Evolutionary conservation across 2,329 filamentous ascomycete genomes (phyloP).

Genomic region (Cladosporium sp.): DNA sequence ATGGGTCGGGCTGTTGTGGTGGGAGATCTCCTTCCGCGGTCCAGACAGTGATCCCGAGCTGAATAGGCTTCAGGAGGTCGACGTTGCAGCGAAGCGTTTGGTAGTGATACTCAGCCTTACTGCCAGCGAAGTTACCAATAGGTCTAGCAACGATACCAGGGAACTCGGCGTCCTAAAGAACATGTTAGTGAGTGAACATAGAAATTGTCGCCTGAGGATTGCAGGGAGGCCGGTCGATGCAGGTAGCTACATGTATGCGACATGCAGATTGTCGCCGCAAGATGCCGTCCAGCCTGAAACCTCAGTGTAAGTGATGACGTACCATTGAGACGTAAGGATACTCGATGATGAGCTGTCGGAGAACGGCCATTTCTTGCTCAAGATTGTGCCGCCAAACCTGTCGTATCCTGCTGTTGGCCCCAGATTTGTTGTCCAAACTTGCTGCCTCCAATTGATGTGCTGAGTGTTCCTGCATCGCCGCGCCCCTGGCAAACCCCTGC

Average conservation of each 20-base stretch:
- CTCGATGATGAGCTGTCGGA: slow-evolving; percentile 79
- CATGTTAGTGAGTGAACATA: not conserved
- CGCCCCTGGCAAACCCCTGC: slow-evolving; percentile 80
- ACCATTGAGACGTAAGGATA: slow-evolving; percentile 99
- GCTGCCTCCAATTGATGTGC: slow-evolving; percentile 38
- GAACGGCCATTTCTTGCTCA: slow-evolving; percentile 79
- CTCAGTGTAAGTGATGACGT: slow-evolving; percentile 35
- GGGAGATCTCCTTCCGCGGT: slow-evolving; percentile 85
- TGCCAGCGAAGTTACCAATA: slow-evolving; percentile 81
- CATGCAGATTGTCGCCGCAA: too few relatives aligned
- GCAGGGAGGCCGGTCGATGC: too few relatives aligned
- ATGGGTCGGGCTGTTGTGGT: slow-evolving; percentile 58
- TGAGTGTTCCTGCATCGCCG: slow-evolving; percentile 46
- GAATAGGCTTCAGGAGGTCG: slow-evolving; percentile 95
- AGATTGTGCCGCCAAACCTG: slow-evolving; percentile 96
- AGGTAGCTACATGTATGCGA: too few relatives aligned
- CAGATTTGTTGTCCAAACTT: slow-evolving; percentile 48
- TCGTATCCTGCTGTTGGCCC: slow-evolving; percentile 74
- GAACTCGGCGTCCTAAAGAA: slow-evolving; percentile 86
- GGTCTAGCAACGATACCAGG: slow-evolving; percentile 95
- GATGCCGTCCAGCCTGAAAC: not conserved
- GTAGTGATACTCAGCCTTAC: slow-evolving; percentile 97
- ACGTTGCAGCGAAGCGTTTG: slow-evolving; percentile 97
- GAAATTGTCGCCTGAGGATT: too few relatives aligned
- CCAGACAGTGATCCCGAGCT: slow-evolving; percentile 92